Percentiles rank a stretch among this genome's conserved stretches.
Conservation (phyloP, 2,329 filamentous ascomycete species). For the Colletotrichum cordylinicola region DNA sequence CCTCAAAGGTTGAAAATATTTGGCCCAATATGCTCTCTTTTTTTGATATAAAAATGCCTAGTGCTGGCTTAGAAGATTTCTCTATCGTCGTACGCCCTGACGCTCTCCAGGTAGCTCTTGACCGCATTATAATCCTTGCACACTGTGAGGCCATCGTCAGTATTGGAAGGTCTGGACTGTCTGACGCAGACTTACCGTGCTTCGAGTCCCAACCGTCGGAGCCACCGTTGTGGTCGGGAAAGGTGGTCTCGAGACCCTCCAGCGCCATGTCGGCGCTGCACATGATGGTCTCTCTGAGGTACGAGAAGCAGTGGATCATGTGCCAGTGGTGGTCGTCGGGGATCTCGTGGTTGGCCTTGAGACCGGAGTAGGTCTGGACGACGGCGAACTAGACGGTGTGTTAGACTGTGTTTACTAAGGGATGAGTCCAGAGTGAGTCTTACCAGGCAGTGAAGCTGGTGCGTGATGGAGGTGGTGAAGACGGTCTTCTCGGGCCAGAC, state of each 20-base stretch:
- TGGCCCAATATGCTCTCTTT: not conserved
- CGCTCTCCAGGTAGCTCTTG: constrained; percentile 46
- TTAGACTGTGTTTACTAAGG: not conserved
- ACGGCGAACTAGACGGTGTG: constrained; percentile 37
- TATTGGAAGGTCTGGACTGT: not conserved
- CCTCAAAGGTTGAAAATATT: not conserved
- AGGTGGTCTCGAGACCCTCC: constrained; percentile 51
- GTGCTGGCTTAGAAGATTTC: constrained; percentile 40
- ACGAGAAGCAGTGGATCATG: constrained; percentile 55
- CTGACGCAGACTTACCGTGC: constrained; percentile 36
- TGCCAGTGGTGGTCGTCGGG: constrained; percentile 51
- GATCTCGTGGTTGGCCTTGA: constrained; percentile 41
- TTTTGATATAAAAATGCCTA: not conserved
- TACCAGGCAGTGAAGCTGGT: constrained; percentile 50
- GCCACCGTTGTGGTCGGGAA: constrained; percentile 50
- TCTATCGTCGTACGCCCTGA: constrained; percentile 49
- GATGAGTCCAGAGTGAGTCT: not conserved
- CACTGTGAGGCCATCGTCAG: constrained; percentile 30
- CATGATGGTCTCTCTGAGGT: constrained; percentile 52
- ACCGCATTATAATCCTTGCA: constrained; percentile 50
- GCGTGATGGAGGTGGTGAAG: constrained; percentile 48
- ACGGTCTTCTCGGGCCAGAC: constrained; percentile 39
- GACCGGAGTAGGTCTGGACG: constrained; percentile 48
- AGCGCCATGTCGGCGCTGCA: constrained; percentile 51
- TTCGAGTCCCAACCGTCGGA: constrained; percentile 53